Percentiles rank a stretch among this genome's conserved stretches.
Conservation (phyloP, 75 land plant genomes). For the Pinus tabuliformis region DNA sequence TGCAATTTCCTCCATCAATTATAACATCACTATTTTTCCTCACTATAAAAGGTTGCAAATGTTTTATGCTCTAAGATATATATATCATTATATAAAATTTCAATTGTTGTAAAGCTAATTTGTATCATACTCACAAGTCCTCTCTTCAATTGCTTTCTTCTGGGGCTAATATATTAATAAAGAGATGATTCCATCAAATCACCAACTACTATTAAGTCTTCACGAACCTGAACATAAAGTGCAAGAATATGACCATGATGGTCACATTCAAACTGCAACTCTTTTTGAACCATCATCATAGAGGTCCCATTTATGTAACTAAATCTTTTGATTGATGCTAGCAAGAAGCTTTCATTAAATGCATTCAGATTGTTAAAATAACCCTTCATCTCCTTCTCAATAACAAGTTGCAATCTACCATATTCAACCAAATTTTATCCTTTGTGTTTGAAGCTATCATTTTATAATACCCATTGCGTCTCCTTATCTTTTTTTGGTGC, state of each 20-base stretch:
- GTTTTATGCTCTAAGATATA: conserved; percentile 96
- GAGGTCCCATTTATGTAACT: conserved; percentile 89
- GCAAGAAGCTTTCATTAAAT: conserved; percentile 95
- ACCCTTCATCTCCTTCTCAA: conserved; percentile 98
- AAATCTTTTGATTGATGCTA: conserved; percentile 95
- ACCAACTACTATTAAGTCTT: conserved; percentile 96
- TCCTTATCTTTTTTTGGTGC: no score
- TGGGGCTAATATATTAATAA: conserved; percentile 95
- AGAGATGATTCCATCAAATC: conserved; percentile 98
- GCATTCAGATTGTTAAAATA: conserved; percentile 93
- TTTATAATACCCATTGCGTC: no score
- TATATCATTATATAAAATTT: conserved; percentile 97
- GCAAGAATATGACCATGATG: conserved; percentile 99
- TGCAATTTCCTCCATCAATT: conserved; percentile 94
- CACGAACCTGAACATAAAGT: conserved; percentile 93
- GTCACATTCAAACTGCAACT: conserved; percentile 90
- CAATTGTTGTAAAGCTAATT: conserved; percentile 99
- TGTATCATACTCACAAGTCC: conserved; percentile 94
- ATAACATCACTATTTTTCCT: conserved; percentile 90
- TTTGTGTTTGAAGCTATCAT: no score
- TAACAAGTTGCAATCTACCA: no score
- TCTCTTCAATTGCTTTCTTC: conserved; percentile 97
- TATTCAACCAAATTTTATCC: conserved; percentile 81
- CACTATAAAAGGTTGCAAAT: conserved; percentile 88
- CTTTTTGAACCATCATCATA: conserved; percentile 90